phyloP scores from a whole-genome alignment of 208 protist species.

The Leishmania aethiopica region DNA sequence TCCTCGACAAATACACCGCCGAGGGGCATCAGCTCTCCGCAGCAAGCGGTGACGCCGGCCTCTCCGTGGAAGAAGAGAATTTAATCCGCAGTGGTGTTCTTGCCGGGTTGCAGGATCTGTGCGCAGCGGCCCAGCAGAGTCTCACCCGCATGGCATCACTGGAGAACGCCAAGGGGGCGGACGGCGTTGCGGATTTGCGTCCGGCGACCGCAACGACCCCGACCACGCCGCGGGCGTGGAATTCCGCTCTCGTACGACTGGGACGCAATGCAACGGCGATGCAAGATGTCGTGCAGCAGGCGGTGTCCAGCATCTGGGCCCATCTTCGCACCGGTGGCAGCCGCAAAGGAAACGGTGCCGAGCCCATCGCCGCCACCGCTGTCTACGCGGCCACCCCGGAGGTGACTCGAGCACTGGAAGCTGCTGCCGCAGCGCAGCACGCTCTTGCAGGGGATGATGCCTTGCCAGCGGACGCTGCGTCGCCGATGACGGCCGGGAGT shows the following conservation, averaged over 20 bases:
- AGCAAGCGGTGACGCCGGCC: not conserved
- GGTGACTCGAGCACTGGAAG: slow-evolving; percentile 19
- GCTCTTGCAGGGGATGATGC: not conserved
- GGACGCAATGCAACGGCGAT: slow-evolving; percentile 6
- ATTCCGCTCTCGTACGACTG: not conserved
- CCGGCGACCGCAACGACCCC: not conserved
- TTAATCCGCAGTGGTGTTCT: slow-evolving; percentile 14
- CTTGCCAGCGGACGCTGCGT: not conserved
- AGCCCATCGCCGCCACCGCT: not conserved
- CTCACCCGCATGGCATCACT: not conserved
- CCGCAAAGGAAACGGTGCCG: no score
- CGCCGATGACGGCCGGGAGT: not conserved
- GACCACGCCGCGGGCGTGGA: not conserved
- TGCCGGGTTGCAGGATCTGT: slow-evolving; percentile 6
- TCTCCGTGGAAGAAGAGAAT: slow-evolving; percentile 10
- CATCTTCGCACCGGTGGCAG: not conserved
- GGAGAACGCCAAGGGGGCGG: not conserved
- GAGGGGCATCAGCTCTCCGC: slow-evolving; percentile 1
- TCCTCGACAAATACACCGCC: slow-evolving; percentile 12
- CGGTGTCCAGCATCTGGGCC: not conserved
- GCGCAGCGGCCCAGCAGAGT: not conserved
- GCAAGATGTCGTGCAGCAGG: slow-evolving; percentile 17
- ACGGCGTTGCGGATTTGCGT: not conserved
- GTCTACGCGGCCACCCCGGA: slow-evolving; percentile 24
- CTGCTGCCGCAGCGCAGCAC: slow-evolving; percentile 1